These are phyloP conservation scores for Phytophthora cryptogea DNA, from an alignment of 352 stramenopile genomes.

Conservation along the genomic window DNA sequence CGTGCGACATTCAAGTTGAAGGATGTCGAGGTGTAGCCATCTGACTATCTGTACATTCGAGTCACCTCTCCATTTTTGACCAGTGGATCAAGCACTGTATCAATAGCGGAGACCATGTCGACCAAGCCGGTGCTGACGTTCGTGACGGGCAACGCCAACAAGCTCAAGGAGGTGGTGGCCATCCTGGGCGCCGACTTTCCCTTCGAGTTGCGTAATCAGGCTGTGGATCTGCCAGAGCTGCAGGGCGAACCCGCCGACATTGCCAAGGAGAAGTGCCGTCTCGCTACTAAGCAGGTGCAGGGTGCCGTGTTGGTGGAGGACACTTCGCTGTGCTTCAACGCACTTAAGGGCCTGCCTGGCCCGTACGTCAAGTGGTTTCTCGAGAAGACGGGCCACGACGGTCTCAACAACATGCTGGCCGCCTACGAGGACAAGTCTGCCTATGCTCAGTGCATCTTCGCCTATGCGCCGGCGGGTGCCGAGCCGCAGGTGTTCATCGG, in stretches of 20 bases:
- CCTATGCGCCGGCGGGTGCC: conserved; percentile 76
- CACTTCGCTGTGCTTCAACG: conserved; percentile 97
- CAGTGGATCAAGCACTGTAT: not conserved
- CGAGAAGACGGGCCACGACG: conserved; percentile 93
- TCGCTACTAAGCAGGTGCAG: conserved; percentile 86
- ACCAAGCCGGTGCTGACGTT: conserved; percentile 72
- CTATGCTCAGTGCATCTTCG: conserved; percentile 97
- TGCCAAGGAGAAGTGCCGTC: conserved; percentile 93
- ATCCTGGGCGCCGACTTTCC: conserved; percentile 88
- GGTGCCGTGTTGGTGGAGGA: conserved; percentile 96
- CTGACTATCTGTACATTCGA: conserved; percentile 14
- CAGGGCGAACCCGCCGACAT: conserved; percentile 97
- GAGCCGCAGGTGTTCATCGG: conserved; percentile 95
- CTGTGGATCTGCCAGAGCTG: conserved; percentile 97
- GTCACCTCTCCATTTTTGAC: conserved; percentile 13
- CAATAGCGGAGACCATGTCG: conserved; percentile 23
- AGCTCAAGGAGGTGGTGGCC: conserved; percentile 78
- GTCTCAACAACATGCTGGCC: conserved; percentile 94
- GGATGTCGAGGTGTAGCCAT: not conserved
- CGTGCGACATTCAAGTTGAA: conserved; percentile 24
- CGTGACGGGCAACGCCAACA: conserved; percentile 89
- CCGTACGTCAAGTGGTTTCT: conserved; percentile 99
- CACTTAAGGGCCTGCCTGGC: conserved; percentile 92
- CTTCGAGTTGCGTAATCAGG: conserved; percentile 92
- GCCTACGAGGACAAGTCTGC: conserved; percentile 95